Base-by-base conservation (phyloP, 2,329 filamentous ascomycete genomes). In the Endoconidiophora laricicola region DNA sequence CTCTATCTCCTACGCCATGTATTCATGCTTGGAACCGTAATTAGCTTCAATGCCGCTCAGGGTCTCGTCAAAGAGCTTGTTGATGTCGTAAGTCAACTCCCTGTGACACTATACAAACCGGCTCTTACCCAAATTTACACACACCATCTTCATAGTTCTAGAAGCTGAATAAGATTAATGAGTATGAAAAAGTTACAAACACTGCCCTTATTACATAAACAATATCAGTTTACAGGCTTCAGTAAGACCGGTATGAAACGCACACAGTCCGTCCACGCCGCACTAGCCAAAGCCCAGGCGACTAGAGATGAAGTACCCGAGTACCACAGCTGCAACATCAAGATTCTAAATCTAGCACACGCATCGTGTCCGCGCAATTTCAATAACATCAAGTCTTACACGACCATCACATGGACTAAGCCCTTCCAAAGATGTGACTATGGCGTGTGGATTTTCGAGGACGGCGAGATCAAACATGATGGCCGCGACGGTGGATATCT, bases 381-480 rank as follows among this genome's bases (percentile, higher is more conserved):
- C 23, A 29, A 26, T 24, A 45, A 45, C 24, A 14, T 45, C 43
- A 45, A 45, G 24, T 45, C 24, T 3, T 45, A 36, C 22, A 36
- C 24, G 2, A 45, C 43, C 5, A 45, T 45, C 20, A 45, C 43
- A n/a, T 45, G 43, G 43, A 18, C 43, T 12, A 45, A 44, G 9
- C 42, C 42, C 2, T 44, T 44, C 33, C 14, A 45, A 10, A 24
- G 43, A 16, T 16, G 26, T 18, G 43, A 45, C 43, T 45, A 45
- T 20, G 43, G 43, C 6, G 43, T 45, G 12, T 45, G 43, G 43
- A 45, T 45, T 18, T 45, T 45, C 12, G 43, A 45, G 29, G 43
- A 45, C 7, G 43, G 43, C 14, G 43, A 45, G 10, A 45, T 45
- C 16, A 7, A 45, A 12, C 43, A 45, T 12, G 29, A 20, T 12